Evolutionary conservation across 2,329 filamentous ascomycete genomes (phyloP).

Genomic region (Trichophyton schoenleinii): DNA sequence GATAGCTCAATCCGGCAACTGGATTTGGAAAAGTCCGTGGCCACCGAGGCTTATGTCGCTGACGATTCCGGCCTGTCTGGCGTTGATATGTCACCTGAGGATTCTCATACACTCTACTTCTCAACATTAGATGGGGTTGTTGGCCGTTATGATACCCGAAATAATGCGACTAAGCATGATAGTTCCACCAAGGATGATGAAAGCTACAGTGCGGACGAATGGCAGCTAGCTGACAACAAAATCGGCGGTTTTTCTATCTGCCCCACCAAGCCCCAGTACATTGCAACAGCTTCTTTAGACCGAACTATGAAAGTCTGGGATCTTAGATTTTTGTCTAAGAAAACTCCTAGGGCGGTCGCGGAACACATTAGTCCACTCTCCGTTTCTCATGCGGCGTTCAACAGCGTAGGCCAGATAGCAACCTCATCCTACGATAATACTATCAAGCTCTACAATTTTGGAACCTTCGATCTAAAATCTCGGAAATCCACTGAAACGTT

Average conservation of each 20-base stretch:
- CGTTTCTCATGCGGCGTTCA: conserved; percentile 88
- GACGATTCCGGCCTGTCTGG: conserved; percentile 72
- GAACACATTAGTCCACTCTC: conserved; percentile 73
- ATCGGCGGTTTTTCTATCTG: conserved; percentile 87
- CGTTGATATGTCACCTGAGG: conserved; percentile 60
- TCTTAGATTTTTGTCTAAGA: conserved; percentile 56
- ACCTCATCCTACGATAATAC: conserved; percentile 93
- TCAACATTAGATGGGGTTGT: conserved; percentile 73
- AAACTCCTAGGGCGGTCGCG: conserved; percentile 58
- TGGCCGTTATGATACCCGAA: conserved; percentile 67
- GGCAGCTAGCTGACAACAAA: conserved; percentile 76
- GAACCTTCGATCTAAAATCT: conserved; percentile 39
- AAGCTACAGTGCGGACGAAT: conserved; percentile 49
- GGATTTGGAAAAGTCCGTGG: conserved; percentile 67
- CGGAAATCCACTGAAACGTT: conserved; percentile 52
- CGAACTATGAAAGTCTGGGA: conserved; percentile 89
- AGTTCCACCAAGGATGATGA: conserved; percentile 14
- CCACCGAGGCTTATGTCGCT: conserved; percentile 70
- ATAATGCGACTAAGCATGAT: background rate
- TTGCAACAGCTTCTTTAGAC: conserved; percentile 83
- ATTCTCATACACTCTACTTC: conserved; percentile 69
- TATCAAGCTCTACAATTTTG: conserved; percentile 79
- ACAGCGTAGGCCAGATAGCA: conserved; percentile 68
- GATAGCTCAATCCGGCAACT: conserved; percentile 83
- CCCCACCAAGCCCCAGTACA: conserved; percentile 63